Percentiles rank a stretch among this genome's conserved stretches.
These are phyloP conservation scores for Cutaneotrichosporon cutaneum DNA, from an alignment of 1,284 basidiomycete species.

Conservation along the genomic window DNA sequence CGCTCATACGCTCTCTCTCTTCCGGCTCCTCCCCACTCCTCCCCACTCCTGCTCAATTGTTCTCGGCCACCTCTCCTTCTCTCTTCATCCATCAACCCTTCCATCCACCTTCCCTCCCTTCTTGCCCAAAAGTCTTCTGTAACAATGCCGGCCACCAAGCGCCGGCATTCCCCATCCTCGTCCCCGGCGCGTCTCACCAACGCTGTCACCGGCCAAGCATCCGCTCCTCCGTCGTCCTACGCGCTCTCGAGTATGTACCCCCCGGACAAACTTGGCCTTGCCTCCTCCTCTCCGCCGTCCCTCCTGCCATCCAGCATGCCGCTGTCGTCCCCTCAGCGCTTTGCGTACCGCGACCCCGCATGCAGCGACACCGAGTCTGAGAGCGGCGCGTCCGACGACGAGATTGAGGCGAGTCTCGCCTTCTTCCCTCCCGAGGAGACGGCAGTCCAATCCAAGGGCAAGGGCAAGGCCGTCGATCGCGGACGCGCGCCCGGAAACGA, in stretches of 20 bases:
- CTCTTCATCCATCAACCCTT: background rate
- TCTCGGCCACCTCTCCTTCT: background rate
- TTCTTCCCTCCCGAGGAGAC: background rate
- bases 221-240: background rate
- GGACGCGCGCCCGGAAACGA: background rate
- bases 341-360: background rate
- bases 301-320: background rate
- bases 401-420: conserved; percentile 12
- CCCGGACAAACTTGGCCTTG: background rate
- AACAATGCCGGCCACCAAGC: background rate
- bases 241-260: background rate
- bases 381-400: conserved; percentile 4
- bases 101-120: background rate
- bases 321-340: background rate
- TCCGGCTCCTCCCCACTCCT: no score
- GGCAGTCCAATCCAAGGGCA: background rate
- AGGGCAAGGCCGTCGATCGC: background rate
- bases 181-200: background rate
- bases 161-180: conserved; percentile 1
- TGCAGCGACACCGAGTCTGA: conserved; percentile 1
- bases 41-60: background rate
- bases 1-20: no score
- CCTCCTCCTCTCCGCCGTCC: background rate
- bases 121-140: background rate
- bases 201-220: background rate